Evolutionary conservation across 2,329 filamentous ascomycete species (phyloP).

Genomic region (Calonectria honghensis): DNA sequence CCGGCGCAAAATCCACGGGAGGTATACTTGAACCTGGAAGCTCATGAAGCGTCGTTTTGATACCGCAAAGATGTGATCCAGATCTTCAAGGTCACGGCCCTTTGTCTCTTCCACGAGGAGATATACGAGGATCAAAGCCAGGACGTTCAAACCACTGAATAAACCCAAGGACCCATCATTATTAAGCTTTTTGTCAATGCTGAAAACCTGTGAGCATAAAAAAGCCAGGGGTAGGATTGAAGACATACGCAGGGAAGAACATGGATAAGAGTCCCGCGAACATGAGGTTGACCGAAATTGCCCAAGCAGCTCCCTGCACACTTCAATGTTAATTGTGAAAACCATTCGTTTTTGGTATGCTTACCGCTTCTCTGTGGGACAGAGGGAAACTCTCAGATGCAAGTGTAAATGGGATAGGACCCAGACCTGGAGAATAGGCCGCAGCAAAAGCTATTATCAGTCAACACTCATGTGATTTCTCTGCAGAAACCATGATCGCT

Average conservation of each 20-base stretch:
- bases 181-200: constrained; percentile 47
- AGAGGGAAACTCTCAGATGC: constrained; percentile 70
- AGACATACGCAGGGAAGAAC: constrained; percentile 59
- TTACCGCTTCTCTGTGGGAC: constrained; percentile 67
- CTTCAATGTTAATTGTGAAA: constrained; percentile 35
- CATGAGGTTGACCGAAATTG: constrained; percentile 66
- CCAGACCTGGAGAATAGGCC: constrained; percentile 63
- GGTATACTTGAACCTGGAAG: constrained; percentile 59
- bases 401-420: constrained; percentile 69
- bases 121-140: constrained; percentile 68
- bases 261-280: constrained; percentile 68
- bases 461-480: constrained; percentile 23
- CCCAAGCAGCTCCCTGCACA: constrained; percentile 64
- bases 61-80: constrained; percentile 62
- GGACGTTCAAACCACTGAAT: constrained; percentile 67
- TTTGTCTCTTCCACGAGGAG: constrained; percentile 67
- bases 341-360: background rate
- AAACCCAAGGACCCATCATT: constrained; percentile 64
- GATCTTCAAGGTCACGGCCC: constrained; percentile 62
- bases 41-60: constrained; percentile 58
- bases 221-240: too few species aligned
- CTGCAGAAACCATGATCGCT: background rate
- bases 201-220: background rate
- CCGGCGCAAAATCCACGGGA: constrained; percentile 60
- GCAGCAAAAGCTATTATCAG: constrained; percentile 60